Conservation (phyloP, 441 rosid genomes). For the Adansonia grandidieri region DNA sequence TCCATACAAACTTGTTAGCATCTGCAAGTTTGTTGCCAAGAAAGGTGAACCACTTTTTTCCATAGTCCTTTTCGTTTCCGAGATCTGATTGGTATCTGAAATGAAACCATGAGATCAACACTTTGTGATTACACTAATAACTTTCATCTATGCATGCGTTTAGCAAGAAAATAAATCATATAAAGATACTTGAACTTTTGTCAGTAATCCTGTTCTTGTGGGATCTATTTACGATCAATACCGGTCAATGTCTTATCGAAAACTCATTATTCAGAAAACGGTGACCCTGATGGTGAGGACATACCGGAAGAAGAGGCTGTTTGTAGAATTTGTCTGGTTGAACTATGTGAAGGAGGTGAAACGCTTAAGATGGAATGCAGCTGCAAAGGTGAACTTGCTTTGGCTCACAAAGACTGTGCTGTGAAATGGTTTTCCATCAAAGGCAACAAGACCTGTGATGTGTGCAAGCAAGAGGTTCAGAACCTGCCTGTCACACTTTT, state of each 20-base stretch:
- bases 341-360: constrained; percentile 91
- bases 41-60: too few species aligned
- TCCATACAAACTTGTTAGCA: too few species aligned
- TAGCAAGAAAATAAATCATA: too few species aligned
- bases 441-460: constrained; percentile 95
- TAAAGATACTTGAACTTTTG: too few species aligned
- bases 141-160: too few species aligned
- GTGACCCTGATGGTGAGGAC: constrained; percentile 75
- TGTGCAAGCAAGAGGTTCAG: constrained; percentile 88
- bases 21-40: too few species aligned
- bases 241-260: constrained; percentile 34
- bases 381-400: constrained; percentile 97
- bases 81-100: too few species aligned
- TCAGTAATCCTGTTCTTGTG: too few species aligned
- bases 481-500: constrained; percentile 91
- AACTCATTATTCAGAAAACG: constrained; percentile 54
- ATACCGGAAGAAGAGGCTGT: constrained; percentile 97
- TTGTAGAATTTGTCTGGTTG: constrained; percentile 90
- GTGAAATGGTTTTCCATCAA: constrained; percentile 97
- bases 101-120: too few species aligned
- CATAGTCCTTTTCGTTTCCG: too few species aligned
- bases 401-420: constrained; percentile 96
- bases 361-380: constrained; percentile 97
- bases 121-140: too few species aligned
- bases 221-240: too few species aligned